Evolutionary conservation across 1,139 yeast species (phyloP).

Genomic region (Wickerhamomyces sp.): DNA sequence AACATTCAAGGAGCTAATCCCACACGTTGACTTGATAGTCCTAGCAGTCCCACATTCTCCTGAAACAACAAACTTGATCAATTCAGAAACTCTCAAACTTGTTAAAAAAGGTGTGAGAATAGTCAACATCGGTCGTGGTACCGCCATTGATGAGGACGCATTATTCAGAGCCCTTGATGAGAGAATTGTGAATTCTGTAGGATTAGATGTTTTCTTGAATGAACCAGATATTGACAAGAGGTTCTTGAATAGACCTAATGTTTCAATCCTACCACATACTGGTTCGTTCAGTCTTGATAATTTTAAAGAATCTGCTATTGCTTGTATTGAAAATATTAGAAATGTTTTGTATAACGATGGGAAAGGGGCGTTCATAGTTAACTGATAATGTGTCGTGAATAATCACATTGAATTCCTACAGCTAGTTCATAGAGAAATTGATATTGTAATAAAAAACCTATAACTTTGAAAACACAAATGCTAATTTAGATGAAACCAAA

Average conservation of each 20-base stretch:
- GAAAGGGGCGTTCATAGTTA: background rate
- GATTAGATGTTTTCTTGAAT: conserved; percentile 70
- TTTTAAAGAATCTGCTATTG: conserved; percentile 8
- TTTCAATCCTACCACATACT: conserved; percentile 71
- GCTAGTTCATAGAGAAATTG: too few species aligned
- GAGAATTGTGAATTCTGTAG: conserved; percentile 69
- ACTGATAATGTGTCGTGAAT: background rate
- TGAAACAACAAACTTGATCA: conserved; percentile 52
- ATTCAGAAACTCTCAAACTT: conserved; percentile 39
- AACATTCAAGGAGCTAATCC: conserved; percentile 33
- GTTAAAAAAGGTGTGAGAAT: conserved; percentile 56
- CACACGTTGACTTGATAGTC: conserved; percentile 50
- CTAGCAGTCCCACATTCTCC: conserved; percentile 65
- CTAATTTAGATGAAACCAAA: background rate
- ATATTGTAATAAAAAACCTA: background rate
- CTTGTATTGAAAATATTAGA: conserved; percentile 14
- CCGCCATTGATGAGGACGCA: conserved; percentile 67
- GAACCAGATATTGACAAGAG: conserved; percentile 59
- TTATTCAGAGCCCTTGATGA: conserved; percentile 59
- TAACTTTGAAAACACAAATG: background rate
- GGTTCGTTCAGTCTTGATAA: conserved; percentile 34
- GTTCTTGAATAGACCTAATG: conserved; percentile 55
- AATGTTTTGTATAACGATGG: conserved; percentile 8
- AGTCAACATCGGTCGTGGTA: conserved; percentile 78
- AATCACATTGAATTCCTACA: too few species aligned